Conservation (phyloP, 352 stramenopile species). For the Globisporangium irregulare region DNA sequence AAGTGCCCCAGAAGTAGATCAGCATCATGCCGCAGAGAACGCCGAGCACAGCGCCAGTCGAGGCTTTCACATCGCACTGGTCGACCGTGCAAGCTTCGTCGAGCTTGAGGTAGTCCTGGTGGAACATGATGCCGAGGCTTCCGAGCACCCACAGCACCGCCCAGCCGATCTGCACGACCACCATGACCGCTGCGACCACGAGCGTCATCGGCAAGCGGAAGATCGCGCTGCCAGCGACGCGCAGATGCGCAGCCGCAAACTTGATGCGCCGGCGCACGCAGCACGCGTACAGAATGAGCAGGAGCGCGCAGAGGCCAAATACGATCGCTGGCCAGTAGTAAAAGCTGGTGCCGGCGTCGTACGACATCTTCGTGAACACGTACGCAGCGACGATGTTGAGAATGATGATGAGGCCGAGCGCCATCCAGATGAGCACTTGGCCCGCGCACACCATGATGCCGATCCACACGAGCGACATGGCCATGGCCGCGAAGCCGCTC, state of each 20-base stretch:
- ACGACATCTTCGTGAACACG: slow-evolving; percentile 67
- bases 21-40: slow-evolving; percentile 87
- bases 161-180: slow-evolving; percentile 88
- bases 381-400: slow-evolving; percentile 54
- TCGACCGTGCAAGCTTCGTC: slow-evolving; percentile 41
- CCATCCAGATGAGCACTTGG: slow-evolving; percentile 49
- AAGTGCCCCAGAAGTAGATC: slow-evolving; percentile 91
- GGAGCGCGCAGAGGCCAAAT: slow-evolving; percentile 49
- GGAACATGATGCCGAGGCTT: slow-evolving; percentile 79
- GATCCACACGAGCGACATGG: slow-evolving; percentile 75
- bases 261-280: slow-evolving; percentile 86
- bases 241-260: slow-evolving; percentile 90
- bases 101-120: slow-evolving; percentile 67
- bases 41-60: slow-evolving; percentile 48
- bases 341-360: slow-evolving; percentile 45
- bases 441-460: slow-evolving; percentile 55
- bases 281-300: slow-evolving; percentile 55
- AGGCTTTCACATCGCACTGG: slow-evolving; percentile 47
- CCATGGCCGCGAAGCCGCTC: slow-evolving; percentile 52
- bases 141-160: slow-evolving; percentile 82
- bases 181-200: slow-evolving; percentile 73
- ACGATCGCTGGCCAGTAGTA: slow-evolving; percentile 72
- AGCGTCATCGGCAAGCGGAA: slow-evolving; percentile 84
- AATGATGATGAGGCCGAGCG: slow-evolving; percentile 42
- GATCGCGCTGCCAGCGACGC: slow-evolving; percentile 84